A percentile compares a stretch with the other conserved stretches of the same genome.
phyloP scores from a whole-genome alignment of 2,329 filamentous ascomycete species.

The Penicillium glabrum region DNA sequence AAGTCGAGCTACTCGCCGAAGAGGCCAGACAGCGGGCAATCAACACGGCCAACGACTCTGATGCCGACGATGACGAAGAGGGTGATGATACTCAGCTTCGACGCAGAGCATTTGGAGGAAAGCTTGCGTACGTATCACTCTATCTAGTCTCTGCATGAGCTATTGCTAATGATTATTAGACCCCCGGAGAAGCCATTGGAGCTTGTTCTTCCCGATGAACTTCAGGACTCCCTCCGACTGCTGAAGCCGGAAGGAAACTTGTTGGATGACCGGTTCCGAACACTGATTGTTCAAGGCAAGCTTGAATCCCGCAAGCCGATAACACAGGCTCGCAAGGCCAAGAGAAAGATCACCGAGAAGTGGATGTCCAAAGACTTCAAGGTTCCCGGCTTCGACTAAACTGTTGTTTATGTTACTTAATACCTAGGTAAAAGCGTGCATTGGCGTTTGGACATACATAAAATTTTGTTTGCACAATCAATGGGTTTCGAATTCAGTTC shows the following conservation, averaged over 20 bases:
- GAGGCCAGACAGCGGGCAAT: conserved; percentile 51
- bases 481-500: background rate
- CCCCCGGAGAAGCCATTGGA: conserved; percentile 75
- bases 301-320: conserved; percentile 79
- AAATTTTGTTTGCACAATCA: conserved; percentile 6
- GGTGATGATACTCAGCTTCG: conserved; percentile 65
- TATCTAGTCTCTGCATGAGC: background rate
- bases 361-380: conserved; percentile 97
- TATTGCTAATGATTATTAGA: conserved; percentile 28
- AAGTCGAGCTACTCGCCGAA: conserved; percentile 68
- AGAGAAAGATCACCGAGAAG: conserved; percentile 84
- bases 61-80: conserved; percentile 47
- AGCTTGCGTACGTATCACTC: conserved; percentile 46
- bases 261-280: conserved; percentile 87
- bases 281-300: conserved; percentile 82
- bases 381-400: conserved; percentile 42
- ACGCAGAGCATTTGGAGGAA: conserved; percentile 69
- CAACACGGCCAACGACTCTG: conserved; percentile 41
- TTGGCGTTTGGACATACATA: conserved; percentile 14
- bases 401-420: conserved; percentile 19
- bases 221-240: conserved; percentile 76
- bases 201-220: conserved; percentile 76
- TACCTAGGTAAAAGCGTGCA: conserved; percentile 19
- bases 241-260: conserved; percentile 95
- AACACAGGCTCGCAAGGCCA: conserved; percentile 78